Conservation (phyloP, 768 basidiomycete species). For the Suillus paluster region DNA sequence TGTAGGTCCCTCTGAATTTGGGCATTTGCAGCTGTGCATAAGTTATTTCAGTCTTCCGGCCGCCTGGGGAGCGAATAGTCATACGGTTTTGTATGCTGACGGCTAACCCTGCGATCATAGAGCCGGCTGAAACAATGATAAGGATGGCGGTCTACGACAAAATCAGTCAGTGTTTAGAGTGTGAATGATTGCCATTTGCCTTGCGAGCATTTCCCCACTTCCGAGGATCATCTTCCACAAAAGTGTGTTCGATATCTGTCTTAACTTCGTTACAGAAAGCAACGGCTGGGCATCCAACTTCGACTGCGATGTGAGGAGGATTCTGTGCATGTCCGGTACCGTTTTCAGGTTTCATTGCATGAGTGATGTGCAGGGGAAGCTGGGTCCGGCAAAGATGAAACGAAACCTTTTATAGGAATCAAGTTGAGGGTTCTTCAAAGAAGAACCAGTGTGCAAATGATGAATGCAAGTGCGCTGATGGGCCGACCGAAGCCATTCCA, state of each 20-base stretch:
- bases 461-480: background rate
- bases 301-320: background rate
- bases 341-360: background rate
- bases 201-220: conserved; percentile 61
- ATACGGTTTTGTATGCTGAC: conserved; percentile 32
- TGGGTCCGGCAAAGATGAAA: background rate
- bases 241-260: conserved; percentile 42
- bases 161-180: background rate
- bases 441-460: background rate
- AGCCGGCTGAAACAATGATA: conserved; percentile 31
- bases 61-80: background rate
- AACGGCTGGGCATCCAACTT: background rate
- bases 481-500: background rate
- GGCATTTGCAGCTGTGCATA: conserved; percentile 61
- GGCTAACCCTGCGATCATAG: conserved; percentile 31
- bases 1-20: conserved; percentile 65
- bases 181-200: conserved; percentile 35
- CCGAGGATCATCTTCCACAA: conserved; percentile 66
- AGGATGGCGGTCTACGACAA: conserved; percentile 25
- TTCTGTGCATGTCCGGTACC: background rate
- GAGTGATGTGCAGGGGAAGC: background rate
- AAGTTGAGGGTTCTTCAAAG: background rate
- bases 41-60: background rate
- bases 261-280: conserved; percentile 1
- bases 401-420: background rate